These are phyloP conservation scores for Lotus japonicus DNA, from an alignment of 306 rosid genomes.

Conservation along the genomic window DNA sequence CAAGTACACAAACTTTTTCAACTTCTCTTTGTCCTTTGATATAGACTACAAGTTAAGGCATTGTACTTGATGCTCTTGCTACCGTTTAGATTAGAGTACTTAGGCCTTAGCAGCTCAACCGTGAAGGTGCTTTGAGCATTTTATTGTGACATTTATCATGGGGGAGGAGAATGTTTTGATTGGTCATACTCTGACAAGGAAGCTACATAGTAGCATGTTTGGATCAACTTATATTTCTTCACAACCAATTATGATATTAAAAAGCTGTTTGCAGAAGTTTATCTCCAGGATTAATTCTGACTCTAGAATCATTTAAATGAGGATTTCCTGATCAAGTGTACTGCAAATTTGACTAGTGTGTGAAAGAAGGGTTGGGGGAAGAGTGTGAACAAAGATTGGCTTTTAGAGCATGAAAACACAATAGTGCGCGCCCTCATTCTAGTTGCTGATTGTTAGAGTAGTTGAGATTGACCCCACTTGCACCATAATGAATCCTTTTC, in stretches of 20 bases:
- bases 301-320: too few relatives aligned
- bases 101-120: neutral
- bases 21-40: neutral
- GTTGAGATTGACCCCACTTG: slow-evolving; percentile 26
- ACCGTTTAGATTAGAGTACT: neutral
- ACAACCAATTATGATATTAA: too few relatives aligned
- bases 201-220: neutral
- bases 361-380: slow-evolving; percentile 1
- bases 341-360: slow-evolving; percentile 3
- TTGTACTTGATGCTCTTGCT: neutral
- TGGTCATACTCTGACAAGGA: neutral
- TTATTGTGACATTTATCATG: neutral
- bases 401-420: slow-evolving; percentile 16
- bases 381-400: slow-evolving; percentile 27
- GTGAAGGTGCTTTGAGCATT: neutral
- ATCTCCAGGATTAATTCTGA: too few relatives aligned
- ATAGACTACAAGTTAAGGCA: neutral
- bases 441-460: slow-evolving; percentile 18
- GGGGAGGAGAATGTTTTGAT: neutral
- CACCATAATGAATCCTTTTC: slow-evolving; percentile 18
- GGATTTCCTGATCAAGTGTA: neutral
- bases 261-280: too few relatives aligned
- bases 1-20: neutral
- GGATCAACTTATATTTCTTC: too few relatives aligned
- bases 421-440: slow-evolving; percentile 13